Conservation (phyloP, 148 eudicot species). For the Vaccinium macrocarpon region DNA sequence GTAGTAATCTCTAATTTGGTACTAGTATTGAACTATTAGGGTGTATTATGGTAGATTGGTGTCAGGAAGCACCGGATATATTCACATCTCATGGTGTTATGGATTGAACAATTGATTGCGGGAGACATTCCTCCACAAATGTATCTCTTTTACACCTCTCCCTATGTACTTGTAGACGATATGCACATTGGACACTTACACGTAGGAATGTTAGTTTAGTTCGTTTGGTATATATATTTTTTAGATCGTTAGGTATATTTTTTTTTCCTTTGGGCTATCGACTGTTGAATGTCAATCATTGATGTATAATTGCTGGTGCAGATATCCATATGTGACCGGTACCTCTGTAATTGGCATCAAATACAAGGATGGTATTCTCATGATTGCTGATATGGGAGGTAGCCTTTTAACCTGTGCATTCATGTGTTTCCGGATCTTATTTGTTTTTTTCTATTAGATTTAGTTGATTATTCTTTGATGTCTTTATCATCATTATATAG, state of each 20-base stretch:
- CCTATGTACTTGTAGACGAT: background rate
- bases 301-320: constrained; percentile 22
- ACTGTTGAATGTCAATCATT: background rate
- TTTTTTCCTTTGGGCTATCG: background rate
- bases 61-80: background rate
- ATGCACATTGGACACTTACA: background rate
- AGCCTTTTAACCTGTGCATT: background rate
- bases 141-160: background rate
- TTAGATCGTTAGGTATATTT: too few species aligned
- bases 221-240: too few species aligned
- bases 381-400: constrained; percentile 99
- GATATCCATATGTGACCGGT: constrained; percentile 87
- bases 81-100: background rate
- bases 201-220: background rate
- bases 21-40: background rate
- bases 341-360: constrained; percentile 88
- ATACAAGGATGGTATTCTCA: constrained; percentile 90
- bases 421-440: background rate
- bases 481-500: background rate
- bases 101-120: background rate
- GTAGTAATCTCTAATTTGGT: background rate
- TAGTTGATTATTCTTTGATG: background rate
- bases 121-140: background rate
- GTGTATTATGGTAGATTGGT: background rate
- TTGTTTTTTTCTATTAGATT: background rate